These are phyloP conservation scores for Aegilops longissima DNA, from an alignment of 176 grass and related monocot species.

Conservation along the genomic window DNA sequence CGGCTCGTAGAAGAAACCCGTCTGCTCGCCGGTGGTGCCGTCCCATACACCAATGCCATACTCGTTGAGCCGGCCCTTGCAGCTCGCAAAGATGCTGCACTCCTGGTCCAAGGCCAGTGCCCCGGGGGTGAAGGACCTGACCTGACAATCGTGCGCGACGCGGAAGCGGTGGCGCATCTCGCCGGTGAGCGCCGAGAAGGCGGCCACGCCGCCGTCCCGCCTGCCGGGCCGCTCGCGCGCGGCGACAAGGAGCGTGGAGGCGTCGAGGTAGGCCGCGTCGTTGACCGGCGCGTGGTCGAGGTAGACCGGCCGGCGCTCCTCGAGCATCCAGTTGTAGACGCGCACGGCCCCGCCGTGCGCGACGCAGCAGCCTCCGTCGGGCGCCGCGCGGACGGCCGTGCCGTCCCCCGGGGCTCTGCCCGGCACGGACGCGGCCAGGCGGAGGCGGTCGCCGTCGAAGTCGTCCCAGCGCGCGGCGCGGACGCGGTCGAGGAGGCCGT, in stretches of 20 bases:
- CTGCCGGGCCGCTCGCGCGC: constrained; percentile 52
- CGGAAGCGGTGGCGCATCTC: constrained; percentile 55
- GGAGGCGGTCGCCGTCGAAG: constrained; percentile 61
- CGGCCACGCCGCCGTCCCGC: constrained; percentile 47
- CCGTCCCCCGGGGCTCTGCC: constrained; percentile 63
- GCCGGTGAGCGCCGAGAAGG: constrained; percentile 62
- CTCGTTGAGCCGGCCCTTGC: constrained; percentile 86
- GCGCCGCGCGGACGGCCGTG: constrained; percentile 57
- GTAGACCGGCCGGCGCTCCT: constrained; percentile 56
- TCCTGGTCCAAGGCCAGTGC: constrained; percentile 35
- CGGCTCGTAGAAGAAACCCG: constrained; percentile 82
- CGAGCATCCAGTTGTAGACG: constrained; percentile 78
- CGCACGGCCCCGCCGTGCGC: constrained; percentile 69
- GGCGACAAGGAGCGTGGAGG: constrained; percentile 66
- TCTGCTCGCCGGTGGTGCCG: constrained; percentile 51
- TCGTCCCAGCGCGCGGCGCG: constrained; percentile 52
- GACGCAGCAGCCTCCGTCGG: constrained; percentile 85
- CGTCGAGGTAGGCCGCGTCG: constrained; percentile 76
- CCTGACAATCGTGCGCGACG: constrained; percentile 44
- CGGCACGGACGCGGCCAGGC: constrained; percentile 34
- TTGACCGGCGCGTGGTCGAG: constrained; percentile 70
- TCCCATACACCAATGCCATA: constrained; percentile 85
- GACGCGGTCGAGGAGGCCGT: constrained; percentile 79
- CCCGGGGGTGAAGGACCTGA: constrained; percentile 70
- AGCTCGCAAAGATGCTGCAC: constrained; percentile 56